Evolutionary conservation across 2,329 filamentous ascomycete species (phyloP).

Genomic region (Triangularia verruculosa): DNA sequence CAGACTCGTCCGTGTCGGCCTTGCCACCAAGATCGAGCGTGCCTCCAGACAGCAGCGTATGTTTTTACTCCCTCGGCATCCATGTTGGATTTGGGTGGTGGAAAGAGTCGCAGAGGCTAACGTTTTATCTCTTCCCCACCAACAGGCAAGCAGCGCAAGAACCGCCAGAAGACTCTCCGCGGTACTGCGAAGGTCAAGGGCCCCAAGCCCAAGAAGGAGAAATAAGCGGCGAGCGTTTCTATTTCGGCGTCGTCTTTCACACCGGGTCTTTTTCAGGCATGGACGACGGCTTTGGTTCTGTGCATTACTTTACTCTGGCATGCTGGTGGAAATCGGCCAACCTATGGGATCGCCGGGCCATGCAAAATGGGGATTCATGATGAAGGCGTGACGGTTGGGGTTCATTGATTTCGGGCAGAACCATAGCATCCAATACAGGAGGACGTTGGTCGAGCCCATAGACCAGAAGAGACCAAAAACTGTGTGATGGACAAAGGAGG

Average conservation of each 20-base stretch:
- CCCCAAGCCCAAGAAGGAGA: constrained; percentile 90
- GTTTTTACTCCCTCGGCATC: constrained; percentile 46
- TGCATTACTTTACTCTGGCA: constrained; percentile 35
- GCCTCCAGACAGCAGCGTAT: constrained; percentile 97
- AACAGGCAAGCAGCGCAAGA: constrained; percentile 99
- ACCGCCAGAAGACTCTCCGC: constrained; percentile 97
- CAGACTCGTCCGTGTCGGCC: constrained; percentile 90
- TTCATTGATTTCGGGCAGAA: constrained; percentile 34
- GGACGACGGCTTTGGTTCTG: constrained; percentile 36
- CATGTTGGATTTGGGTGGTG: background rate
- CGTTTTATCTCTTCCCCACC: constrained; percentile 17
- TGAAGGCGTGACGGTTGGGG: constrained; percentile 34
- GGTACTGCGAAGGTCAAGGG: constrained; percentile 99
- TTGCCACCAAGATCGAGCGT: constrained; percentile 94
- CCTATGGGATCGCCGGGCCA: constrained; percentile 23
- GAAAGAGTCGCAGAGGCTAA: constrained; percentile 10
- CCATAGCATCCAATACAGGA: constrained; percentile 36
- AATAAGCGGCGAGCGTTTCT: constrained; percentile 57
- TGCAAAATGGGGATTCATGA: constrained; percentile 27
- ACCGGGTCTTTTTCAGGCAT: constrained; percentile 31
- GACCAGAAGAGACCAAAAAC: constrained; percentile 7
- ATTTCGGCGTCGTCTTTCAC: constrained; percentile 32
- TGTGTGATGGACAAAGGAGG: constrained; percentile 1
- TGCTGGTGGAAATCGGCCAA: constrained; percentile 27
- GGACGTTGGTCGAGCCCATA: constrained; percentile 28